Conservation (phyloP, 257 asterid species). For the Petrea volubilis region DNA sequence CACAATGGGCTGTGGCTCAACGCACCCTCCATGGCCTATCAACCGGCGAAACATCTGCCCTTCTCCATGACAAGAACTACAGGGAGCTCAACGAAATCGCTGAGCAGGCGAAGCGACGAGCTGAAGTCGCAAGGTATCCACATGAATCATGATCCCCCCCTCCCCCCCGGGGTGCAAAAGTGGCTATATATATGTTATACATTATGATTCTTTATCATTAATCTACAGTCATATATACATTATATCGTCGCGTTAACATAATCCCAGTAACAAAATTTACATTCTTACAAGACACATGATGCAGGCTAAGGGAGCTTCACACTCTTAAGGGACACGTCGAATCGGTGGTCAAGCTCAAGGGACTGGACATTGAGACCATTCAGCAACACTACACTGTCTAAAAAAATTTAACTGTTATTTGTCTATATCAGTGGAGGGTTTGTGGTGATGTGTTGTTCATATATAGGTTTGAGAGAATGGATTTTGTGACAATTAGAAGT, state of each 20-base stretch:
- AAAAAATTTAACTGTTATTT: neutral
- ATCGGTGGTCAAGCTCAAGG: slow-evolving; percentile 48
- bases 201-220: no score
- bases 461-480: neutral
- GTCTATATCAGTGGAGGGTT: neutral
- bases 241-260: neutral
- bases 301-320: slow-evolving; percentile 41
- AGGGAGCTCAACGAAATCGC: slow-evolving; percentile 51
- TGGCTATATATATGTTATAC: no score
- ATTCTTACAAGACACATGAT: slow-evolving; percentile 6
- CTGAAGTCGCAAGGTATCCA: slow-evolving; percentile 53
- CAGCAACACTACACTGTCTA: slow-evolving; percentile 47
- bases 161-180: no score
- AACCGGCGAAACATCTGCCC: slow-evolving; percentile 14
- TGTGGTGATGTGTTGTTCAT: neutral
- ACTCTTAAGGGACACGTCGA: slow-evolving; percentile 53
- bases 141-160: no score
- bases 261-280: neutral
- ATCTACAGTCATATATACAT: no score
- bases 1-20: slow-evolving; percentile 59
- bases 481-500: neutral
- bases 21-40: slow-evolving; percentile 57
- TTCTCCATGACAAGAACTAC: slow-evolving; percentile 37
- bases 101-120: slow-evolving; percentile 53
- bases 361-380: slow-evolving; percentile 44